A percentile compares a stretch with the other conserved stretches of the same genome.
phyloP scores from a whole-genome alignment of 169 alveolate genomes.

The Miamiensis avidus region DNA sequence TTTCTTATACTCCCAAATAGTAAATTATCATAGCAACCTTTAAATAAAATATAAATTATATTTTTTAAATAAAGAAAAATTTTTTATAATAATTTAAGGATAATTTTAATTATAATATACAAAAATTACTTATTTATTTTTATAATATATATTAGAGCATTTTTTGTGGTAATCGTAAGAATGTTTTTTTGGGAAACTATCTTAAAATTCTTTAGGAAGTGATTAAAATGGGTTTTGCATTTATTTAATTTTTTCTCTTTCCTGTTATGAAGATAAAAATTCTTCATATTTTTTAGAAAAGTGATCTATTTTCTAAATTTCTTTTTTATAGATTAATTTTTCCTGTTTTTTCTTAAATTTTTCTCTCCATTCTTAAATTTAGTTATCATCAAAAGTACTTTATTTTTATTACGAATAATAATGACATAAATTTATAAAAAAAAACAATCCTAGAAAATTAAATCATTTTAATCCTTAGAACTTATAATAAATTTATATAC shows the following conservation, averaged over 20 bases:
- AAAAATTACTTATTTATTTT: neutral
- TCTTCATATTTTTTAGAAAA: neutral
- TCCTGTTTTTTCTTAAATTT: too few species aligned
- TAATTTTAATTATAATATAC: too few species aligned
- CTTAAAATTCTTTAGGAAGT: neutral
- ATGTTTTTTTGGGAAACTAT: neutral
- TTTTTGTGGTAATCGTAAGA: neutral
- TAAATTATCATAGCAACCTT: neutral
- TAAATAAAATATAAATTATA: too few species aligned
- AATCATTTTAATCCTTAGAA: too few species aligned
- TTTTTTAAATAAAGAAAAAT: neutral
- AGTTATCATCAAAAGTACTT: neutral
- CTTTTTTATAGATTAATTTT: too few species aligned
- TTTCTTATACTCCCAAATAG: neutral
- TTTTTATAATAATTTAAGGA: neutral
- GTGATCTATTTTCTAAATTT: too few species aligned
- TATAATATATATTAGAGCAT: neutral
- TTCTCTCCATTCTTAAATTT: neutral
- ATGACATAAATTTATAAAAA: too few species aligned
- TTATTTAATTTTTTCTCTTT: neutral
- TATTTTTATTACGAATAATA: too few species aligned
- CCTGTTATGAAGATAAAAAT: too few species aligned
- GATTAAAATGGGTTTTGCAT: neutral
- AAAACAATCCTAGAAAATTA: neutral
- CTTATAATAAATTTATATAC: too few species aligned